Percentiles rank a stretch among this genome's conserved stretches.
Conservation (phyloP, 148 eudicot species). For the Mesembryanthemum crystallinum region DNA sequence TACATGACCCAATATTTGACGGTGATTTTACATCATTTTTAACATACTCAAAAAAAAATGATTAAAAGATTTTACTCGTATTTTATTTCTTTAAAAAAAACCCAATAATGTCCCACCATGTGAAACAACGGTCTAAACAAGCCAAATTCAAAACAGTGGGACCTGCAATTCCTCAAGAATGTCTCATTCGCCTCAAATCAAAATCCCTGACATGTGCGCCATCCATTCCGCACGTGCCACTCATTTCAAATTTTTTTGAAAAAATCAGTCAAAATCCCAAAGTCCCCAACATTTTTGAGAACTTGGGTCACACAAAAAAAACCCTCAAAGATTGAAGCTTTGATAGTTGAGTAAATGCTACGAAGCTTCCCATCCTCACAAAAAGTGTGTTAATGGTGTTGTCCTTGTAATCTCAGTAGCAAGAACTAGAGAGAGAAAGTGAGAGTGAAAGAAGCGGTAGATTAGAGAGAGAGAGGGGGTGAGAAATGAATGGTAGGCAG, state of each 20-base stretch:
- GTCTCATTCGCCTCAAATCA: conserved; percentile 18
- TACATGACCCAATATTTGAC: too few relatives aligned
- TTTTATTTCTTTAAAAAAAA: background rate
- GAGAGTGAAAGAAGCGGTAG: conserved; percentile 1
- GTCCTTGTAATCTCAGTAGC: conserved; percentile 10
- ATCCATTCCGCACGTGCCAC: conserved; percentile 28
- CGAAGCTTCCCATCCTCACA: conserved; percentile 1
- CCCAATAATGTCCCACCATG: conserved; percentile 20
- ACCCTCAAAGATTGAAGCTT: background rate
- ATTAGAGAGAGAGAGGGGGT: conserved; percentile 13
- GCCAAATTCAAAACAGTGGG: conserved; percentile 18
- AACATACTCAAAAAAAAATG: too few relatives aligned
- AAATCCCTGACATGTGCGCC: conserved; percentile 28
- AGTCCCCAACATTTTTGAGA: background rate
- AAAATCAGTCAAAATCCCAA: background rate
- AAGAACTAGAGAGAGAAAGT: conserved; percentile 3
- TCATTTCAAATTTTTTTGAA: conserved; percentile 28
- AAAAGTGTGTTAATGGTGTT: conserved; percentile 18
- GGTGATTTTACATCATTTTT: too few relatives aligned
- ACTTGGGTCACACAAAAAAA: conserved; percentile 14
- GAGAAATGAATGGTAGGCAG: conserved; percentile 58
- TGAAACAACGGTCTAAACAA: conserved; percentile 24
- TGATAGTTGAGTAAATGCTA: background rate
- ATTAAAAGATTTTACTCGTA: too few relatives aligned
- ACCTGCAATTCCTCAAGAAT: background rate